Conservation (phyloP, 1,139 yeast species). For the Candida anutae region DNA sequence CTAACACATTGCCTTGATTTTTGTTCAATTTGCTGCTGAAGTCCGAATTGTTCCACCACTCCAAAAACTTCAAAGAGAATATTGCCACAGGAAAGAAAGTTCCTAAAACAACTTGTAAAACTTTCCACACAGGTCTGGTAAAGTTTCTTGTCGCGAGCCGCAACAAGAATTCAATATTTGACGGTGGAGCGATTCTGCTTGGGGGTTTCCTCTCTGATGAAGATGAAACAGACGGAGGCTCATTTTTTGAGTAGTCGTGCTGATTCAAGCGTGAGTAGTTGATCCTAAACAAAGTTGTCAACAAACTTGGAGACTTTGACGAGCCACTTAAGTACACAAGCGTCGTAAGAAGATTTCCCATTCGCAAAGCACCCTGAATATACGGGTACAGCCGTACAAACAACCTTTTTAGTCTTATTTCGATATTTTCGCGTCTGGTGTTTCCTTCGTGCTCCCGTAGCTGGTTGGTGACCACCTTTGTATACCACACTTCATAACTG, state of each 20-base stretch:
- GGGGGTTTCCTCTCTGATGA: slow-evolving; percentile 11
- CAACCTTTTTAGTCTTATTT: slow-evolving; percentile 27
- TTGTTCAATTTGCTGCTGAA: slow-evolving; percentile 57
- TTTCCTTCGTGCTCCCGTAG: slow-evolving; percentile 25
- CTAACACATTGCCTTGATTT: slow-evolving; percentile 41
- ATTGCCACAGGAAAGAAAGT: slow-evolving; percentile 77
- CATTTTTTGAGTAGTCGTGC: slow-evolving; percentile 52
- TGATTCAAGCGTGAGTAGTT: slow-evolving; percentile 64
- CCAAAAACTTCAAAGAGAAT: slow-evolving; percentile 76
- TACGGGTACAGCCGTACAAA: slow-evolving; percentile 60
- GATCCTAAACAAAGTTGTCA: slow-evolving; percentile 57
- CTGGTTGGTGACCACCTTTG: slow-evolving; percentile 47
- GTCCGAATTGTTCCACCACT: slow-evolving; percentile 91
- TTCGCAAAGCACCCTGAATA: slow-evolving; percentile 38
- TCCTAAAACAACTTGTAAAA: slow-evolving; percentile 30
- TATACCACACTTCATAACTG: slow-evolving; percentile 56
- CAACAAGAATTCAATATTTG: slow-evolving; percentile 38
- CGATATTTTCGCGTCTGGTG: slow-evolving; percentile 20
- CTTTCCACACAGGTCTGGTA: slow-evolving; percentile 33
- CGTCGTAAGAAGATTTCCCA: slow-evolving; percentile 52
- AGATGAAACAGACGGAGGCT: slow-evolving; percentile 13
- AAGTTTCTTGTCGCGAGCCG: slow-evolving; percentile 21
- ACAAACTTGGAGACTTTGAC: slow-evolving; percentile 54
- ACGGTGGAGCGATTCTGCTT: slow-evolving; percentile 42
- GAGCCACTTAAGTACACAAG: slow-evolving; percentile 63